A percentile compares a stretch with the other conserved stretches of the same genome.
Conservation (phyloP, 495 filamentous ascomycete species). For the Penicillium subrubescens region DNA sequence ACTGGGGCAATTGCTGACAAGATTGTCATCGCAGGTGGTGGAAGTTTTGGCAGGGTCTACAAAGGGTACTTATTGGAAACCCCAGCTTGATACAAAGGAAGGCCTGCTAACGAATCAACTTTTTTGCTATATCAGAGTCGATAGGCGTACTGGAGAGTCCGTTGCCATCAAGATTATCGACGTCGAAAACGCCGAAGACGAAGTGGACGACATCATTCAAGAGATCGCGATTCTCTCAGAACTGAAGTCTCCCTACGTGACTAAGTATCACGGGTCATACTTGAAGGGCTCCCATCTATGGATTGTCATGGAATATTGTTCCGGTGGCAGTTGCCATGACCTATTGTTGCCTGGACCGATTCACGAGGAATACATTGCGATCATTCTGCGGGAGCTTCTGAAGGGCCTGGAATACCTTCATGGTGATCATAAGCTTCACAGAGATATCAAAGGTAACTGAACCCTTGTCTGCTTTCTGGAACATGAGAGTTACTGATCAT, state of each 20-base stretch:
- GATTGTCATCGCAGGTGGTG: constrained; percentile 57
- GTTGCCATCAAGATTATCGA: constrained; percentile 98
- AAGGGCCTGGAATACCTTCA: constrained; percentile 92
- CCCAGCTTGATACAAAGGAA: neutral
- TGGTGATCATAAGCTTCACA: constrained; percentile 90
- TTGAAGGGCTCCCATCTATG: constrained; percentile 93
- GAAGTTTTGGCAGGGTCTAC: constrained; percentile 94
- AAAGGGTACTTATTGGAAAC: constrained; percentile 67
- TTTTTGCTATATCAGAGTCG: constrained; percentile 56
- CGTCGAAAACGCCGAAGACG: constrained; percentile 96
- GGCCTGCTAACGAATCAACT: neutral
- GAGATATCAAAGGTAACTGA: constrained; percentile 87
- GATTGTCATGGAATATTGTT: constrained; percentile 97
- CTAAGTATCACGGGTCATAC: constrained; percentile 94
- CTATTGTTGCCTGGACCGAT: constrained; percentile 92
- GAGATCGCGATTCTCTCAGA: constrained; percentile 96
- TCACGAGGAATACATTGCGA: constrained; percentile 89
- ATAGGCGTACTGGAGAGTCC: constrained; percentile 79
- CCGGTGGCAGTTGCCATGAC: constrained; percentile 89
- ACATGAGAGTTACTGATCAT: constrained; percentile 16
- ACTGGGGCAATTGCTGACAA: constrained; percentile 6
- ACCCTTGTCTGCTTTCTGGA: neutral
- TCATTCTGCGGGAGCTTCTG: constrained; percentile 88
- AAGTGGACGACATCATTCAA: constrained; percentile 98
- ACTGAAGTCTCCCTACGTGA: constrained; percentile 91